Evolutionary conservation across 2,329 filamentous ascomycete genomes (phyloP).

Genomic region (Fonsecaea monophora): DNA sequence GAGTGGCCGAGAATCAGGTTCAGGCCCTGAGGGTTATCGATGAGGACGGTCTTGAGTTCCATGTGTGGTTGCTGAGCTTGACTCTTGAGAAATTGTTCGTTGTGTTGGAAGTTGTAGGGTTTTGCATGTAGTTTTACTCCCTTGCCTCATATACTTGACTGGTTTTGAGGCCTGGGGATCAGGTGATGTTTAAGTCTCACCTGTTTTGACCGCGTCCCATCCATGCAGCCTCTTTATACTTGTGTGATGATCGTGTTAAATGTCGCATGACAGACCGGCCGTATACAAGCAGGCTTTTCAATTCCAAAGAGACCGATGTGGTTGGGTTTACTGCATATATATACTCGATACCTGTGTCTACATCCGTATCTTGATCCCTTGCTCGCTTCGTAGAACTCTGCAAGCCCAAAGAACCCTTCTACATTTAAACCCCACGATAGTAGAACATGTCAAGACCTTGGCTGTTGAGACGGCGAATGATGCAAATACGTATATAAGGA

Average conservation of each 20-base stretch:
- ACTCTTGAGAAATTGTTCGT: neutral
- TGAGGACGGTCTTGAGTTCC: slow-evolving; percentile 9
- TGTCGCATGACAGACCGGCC: neutral
- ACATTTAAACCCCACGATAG: neutral
- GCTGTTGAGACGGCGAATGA: neutral
- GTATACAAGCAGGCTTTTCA: neutral
- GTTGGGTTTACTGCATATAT: neutral
- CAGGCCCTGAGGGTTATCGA: slow-evolving; percentile 4
- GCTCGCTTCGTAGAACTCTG: neutral
- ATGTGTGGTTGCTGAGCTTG: neutral
- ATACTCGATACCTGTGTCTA: too few species aligned
- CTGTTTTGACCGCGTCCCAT: neutral
- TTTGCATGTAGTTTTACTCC: neutral
- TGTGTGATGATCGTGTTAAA: neutral
- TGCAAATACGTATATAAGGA: neutral
- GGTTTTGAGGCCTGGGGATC: neutral
- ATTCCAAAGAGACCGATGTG: neutral
- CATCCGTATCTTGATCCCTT: too few species aligned
- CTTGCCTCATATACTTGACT: neutral
- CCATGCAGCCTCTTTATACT: neutral
- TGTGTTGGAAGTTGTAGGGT: neutral
- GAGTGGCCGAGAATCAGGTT: slow-evolving; percentile 11
- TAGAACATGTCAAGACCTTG: neutral
- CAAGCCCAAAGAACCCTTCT: neutral
- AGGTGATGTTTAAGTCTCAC: slow-evolving; percentile 5